Conservation (phyloP, 2,329 filamentous ascomycete genomes). For the Metarhizium anisopliae region DNA sequence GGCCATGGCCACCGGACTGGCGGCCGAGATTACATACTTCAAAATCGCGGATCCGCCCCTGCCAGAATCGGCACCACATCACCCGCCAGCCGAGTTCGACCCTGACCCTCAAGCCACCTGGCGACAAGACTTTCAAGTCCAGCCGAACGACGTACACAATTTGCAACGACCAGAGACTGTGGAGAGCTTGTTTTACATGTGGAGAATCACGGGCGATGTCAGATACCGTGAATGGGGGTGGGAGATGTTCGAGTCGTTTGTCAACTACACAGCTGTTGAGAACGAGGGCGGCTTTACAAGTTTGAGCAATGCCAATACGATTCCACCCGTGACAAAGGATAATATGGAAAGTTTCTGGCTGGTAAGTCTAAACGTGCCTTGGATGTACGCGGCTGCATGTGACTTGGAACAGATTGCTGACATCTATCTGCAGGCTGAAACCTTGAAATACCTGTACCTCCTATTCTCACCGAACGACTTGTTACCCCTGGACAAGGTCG, state of each 20-base stretch:
- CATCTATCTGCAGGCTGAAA: constrained; percentile 60
- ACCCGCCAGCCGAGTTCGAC: constrained; percentile 41
- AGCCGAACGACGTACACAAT: constrained; percentile 80
- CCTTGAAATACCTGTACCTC: constrained; percentile 94
- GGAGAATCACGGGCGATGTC: constrained; percentile 86
- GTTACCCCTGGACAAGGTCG: constrained; percentile 74
- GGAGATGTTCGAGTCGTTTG: constrained; percentile 94
- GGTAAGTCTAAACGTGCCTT: constrained; percentile 38
- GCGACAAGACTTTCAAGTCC: constrained; percentile 72
- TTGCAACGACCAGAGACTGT: constrained; percentile 92
- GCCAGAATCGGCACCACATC: constrained; percentile 40
- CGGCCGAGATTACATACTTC: constrained; percentile 91
- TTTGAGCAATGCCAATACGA: constrained; percentile 60
- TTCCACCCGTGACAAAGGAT: constrained; percentile 64
- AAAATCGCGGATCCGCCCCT: constrained; percentile 61
- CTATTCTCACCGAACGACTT: constrained; percentile 80
- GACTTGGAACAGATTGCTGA: constrained; percentile 2
- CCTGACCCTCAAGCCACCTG: constrained; percentile 50
- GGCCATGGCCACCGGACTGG: constrained; percentile 80
- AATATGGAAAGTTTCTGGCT: constrained; percentile 99
- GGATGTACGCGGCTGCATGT: background rate
- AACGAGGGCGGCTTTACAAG: constrained; percentile 77
- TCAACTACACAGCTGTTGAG: constrained; percentile 72
- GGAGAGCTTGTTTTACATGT: constrained; percentile 98
- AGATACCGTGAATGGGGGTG: constrained; percentile 95